Percentiles rank a stretch among this genome's conserved stretches.
phyloP scores from a whole-genome alignment of 495 filamentous ascomycete species.

The Parmelia sp. region DNA sequence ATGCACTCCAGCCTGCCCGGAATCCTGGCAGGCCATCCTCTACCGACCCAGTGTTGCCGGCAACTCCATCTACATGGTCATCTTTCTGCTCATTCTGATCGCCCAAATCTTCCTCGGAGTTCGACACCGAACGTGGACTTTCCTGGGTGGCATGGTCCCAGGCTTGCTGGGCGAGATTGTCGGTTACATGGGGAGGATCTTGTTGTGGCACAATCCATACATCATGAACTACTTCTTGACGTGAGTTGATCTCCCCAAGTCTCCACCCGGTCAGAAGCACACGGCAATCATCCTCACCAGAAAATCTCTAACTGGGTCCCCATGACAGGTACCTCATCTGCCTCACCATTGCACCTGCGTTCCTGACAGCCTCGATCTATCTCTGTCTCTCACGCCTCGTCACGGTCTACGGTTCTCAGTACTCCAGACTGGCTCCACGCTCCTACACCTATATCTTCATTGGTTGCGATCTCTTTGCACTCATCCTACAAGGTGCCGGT shows the following conservation, averaged over 20 bases:
- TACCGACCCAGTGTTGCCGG: constrained; percentile 35
- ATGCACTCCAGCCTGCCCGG: constrained; percentile 28
- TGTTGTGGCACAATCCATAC: constrained; percentile 55
- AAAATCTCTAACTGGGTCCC: constrained; percentile 51
- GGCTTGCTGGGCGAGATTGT: constrained; percentile 43
- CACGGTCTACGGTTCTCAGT: constrained; percentile 50
- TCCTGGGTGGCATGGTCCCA: constrained; percentile 44
- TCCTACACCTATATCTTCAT: constrained; percentile 45
- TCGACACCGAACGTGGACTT: constrained; percentile 33
- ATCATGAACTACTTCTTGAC: constrained; percentile 50
- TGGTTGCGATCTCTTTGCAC: constrained; percentile 54
- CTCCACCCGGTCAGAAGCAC: background rate
- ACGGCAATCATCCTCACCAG: background rate
- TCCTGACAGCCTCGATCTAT: constrained; percentile 58
- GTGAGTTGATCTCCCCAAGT: constrained; percentile 40
- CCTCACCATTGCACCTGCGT: constrained; percentile 57
- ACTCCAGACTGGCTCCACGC: constrained; percentile 52
- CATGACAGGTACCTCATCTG: constrained; percentile 43
- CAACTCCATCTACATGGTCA: constrained; percentile 32
- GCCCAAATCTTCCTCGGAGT: constrained; percentile 30
- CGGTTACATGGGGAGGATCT: constrained; percentile 55
- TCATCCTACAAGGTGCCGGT: constrained; percentile 56
- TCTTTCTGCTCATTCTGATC: constrained; percentile 30
- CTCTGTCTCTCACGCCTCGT: constrained; percentile 56
- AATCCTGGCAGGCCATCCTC: constrained; percentile 27